Percentiles rank a stretch among this genome's conserved stretches.
These are phyloP conservation scores for Fusarium sp. DNA, from an alignment of 2,329 filamentous ascomycete genomes.

Conservation along the genomic window DNA sequence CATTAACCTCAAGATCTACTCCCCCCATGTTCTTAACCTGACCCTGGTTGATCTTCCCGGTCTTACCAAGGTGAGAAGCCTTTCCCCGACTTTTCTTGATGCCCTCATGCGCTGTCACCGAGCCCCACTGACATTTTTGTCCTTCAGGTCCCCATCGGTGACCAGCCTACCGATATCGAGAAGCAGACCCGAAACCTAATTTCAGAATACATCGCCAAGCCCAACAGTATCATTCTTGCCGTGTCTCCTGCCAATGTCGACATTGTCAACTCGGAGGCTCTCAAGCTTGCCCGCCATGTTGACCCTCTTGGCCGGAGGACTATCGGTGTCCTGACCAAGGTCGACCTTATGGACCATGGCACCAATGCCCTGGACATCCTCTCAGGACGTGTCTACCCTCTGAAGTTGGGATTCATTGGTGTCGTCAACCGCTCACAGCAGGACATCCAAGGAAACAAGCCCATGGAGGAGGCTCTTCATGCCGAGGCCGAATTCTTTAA, in stretches of 20 bases:
- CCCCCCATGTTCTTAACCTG: slow-evolving; percentile 94
- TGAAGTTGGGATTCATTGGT: slow-evolving; percentile 97
- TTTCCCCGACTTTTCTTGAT: slow-evolving; percentile 18
- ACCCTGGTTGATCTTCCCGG: slow-evolving; percentile 96
- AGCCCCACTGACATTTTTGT: slow-evolving; percentile 31
- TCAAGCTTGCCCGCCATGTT: slow-evolving; percentile 97
- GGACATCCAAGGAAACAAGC: slow-evolving; percentile 95
- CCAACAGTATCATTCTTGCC: slow-evolving; percentile 96
- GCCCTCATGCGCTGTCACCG: slow-evolving; percentile 20
- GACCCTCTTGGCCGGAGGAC: slow-evolving; percentile 94
- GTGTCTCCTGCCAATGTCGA: slow-evolving; percentile 98
- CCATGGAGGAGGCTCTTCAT: slow-evolving; percentile 90
- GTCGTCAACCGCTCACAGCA: slow-evolving; percentile 98
- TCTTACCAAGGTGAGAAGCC: slow-evolving; percentile 81
- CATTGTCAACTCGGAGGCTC: slow-evolving; percentile 95
- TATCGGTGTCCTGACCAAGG: slow-evolving; percentile 95
- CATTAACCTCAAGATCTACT: slow-evolving; percentile 99
- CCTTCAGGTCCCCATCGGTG: slow-evolving; percentile 87
- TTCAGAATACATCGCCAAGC: slow-evolving; percentile 97
- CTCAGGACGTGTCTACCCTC: slow-evolving; percentile 94
- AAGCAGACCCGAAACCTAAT: slow-evolving; percentile 98
- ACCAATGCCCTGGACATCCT: slow-evolving; percentile 98
- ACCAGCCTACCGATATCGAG: slow-evolving; percentile 97
- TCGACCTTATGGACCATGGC: slow-evolving; percentile 98
- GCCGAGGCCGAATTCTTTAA: slow-evolving; percentile 95